These are phyloP conservation scores for Solanum dulcamara DNA, from an alignment of 257 asterid genomes.

Conservation along the genomic window DNA sequence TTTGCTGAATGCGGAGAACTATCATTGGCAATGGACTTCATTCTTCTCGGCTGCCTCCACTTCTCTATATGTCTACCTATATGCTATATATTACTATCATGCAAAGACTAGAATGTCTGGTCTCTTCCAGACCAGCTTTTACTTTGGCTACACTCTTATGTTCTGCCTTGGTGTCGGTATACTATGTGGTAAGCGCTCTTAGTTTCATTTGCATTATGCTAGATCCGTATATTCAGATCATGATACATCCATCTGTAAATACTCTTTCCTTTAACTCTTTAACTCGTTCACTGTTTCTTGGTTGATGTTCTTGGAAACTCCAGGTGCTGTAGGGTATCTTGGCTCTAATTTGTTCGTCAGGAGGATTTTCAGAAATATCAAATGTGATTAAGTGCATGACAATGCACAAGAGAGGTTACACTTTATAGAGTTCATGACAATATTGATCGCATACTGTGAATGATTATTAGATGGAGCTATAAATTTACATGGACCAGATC, in stretches of 20 bases:
- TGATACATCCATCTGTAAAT: not conserved
- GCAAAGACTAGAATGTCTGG: constrained; percentile 77
- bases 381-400: constrained; percentile 24
- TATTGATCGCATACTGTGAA: not conserved
- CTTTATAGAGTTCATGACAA: not conserved
- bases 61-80: constrained; percentile 55
- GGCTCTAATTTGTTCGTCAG: constrained; percentile 35
- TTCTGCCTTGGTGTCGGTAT: constrained; percentile 71
- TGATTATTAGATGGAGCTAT: not conserved
- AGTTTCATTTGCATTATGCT: not conserved
- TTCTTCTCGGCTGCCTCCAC: constrained; percentile 77
- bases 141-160: constrained; percentile 75
- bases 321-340: constrained; percentile 41
- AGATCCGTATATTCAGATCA: not conserved
- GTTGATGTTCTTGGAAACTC: not conserved
- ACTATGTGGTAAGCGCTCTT: constrained; percentile 47
- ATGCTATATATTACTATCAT: constrained; percentile 57
- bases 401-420: not conserved
- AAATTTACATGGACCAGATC: not conserved
- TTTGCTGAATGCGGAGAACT: constrained; percentile 77
- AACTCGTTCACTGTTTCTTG: not conserved
- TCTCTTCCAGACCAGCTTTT: constrained; percentile 76
- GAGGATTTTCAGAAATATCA: constrained; percentile 40
- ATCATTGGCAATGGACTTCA: constrained; percentile 87
- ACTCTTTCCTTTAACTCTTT: not conserved